phyloP scores from a whole-genome alignment of 1,284 basidiomycete species.

The Lignosus rhinocerotis region DNA sequence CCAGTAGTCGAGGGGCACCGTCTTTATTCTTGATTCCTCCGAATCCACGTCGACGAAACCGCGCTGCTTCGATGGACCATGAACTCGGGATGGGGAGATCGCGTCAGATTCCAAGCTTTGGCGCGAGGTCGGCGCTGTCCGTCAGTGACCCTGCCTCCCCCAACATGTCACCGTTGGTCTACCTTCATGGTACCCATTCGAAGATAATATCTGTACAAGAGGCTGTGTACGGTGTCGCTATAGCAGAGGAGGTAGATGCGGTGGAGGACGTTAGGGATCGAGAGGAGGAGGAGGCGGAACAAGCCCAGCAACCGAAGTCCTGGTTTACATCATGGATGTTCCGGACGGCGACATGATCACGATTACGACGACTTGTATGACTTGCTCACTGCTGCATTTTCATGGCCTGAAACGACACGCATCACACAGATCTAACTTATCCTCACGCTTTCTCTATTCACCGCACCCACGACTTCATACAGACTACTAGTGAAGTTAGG shows the following conservation, averaged over 20 bases:
- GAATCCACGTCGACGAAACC: slow-evolving; percentile 29
- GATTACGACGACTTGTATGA: slow-evolving; percentile 19
- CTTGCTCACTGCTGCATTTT: neutral
- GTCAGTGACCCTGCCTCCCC: slow-evolving; percentile 36
- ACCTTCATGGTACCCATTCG: slow-evolving; percentile 2
- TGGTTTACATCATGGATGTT: slow-evolving; percentile 70
- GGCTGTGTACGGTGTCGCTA: slow-evolving; percentile 63
- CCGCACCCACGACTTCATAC: slow-evolving; percentile 1
- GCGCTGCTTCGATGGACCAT: slow-evolving; percentile 36
- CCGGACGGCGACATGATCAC: slow-evolving; percentile 31
- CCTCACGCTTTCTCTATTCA: slow-evolving; percentile 10
- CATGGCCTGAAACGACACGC: neutral
- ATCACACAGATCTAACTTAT: slow-evolving; percentile 21
- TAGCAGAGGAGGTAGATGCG: slow-evolving; percentile 66
- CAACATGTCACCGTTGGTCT: neutral
- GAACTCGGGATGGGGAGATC: slow-evolving; percentile 41
- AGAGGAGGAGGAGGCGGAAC: slow-evolving; percentile 54
- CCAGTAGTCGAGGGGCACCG: slow-evolving; percentile 20
- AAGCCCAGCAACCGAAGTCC: slow-evolving; percentile 46
- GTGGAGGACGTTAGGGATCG: slow-evolving; percentile 48
- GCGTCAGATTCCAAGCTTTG: slow-evolving; percentile 30
- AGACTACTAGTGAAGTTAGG: slow-evolving; percentile 10
- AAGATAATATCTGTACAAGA: slow-evolving; percentile 48
- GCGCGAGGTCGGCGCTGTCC: slow-evolving; percentile 38
- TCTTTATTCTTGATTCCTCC: slow-evolving; percentile 38